These are phyloP conservation scores for Hericium coralloides DNA, from an alignment of 768 basidiomycete species.

Conservation along the genomic window DNA sequence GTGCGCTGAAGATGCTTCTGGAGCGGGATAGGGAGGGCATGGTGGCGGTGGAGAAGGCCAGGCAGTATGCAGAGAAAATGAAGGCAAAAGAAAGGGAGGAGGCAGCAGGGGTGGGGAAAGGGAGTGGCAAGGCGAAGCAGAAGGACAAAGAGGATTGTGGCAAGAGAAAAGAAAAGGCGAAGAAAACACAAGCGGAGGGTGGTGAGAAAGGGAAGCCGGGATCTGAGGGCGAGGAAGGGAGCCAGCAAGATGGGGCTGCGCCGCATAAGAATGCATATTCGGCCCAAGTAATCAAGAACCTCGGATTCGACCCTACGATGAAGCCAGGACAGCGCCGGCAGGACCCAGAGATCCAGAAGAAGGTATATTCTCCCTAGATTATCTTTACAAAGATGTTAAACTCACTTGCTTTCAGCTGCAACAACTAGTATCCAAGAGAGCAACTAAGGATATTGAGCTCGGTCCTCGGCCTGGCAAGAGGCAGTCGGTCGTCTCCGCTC, in stretches of 20 bases:
- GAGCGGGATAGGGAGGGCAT: slow-evolving; percentile 61
- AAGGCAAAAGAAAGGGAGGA: slow-evolving; percentile 10
- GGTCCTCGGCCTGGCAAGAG: slow-evolving; percentile 56
- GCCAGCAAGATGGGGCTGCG: not conserved
- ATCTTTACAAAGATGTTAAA: not conserved
- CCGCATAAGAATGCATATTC: slow-evolving; percentile 39
- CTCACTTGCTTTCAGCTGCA: slow-evolving; percentile 35
- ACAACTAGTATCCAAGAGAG: slow-evolving; percentile 42
- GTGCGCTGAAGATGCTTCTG: slow-evolving; percentile 48
- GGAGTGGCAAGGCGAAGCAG: slow-evolving; percentile 11
- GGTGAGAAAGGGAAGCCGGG: not conserved
- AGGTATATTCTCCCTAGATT: slow-evolving; percentile 33
- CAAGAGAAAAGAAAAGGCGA: slow-evolving; percentile 12
- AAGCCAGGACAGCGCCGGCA: slow-evolving; percentile 39
- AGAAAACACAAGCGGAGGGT: slow-evolving; percentile 13
- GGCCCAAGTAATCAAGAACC: slow-evolving; percentile 52
- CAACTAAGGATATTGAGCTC: slow-evolving; percentile 45
- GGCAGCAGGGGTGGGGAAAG: slow-evolving; percentile 2
- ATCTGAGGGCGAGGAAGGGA: not conserved
- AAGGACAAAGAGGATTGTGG: slow-evolving; percentile 6
- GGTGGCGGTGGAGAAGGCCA: slow-evolving; percentile 51
- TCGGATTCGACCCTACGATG: slow-evolving; percentile 74
- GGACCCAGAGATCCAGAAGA: slow-evolving; percentile 37
- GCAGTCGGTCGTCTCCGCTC: slow-evolving; percentile 47
- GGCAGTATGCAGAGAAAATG: slow-evolving; percentile 33